Evolutionary conservation across 2,329 filamentous ascomycete genomes (phyloP), one percentile per base, ranked within the genome.

Genomic region (Cadophora sp.): DNA sequence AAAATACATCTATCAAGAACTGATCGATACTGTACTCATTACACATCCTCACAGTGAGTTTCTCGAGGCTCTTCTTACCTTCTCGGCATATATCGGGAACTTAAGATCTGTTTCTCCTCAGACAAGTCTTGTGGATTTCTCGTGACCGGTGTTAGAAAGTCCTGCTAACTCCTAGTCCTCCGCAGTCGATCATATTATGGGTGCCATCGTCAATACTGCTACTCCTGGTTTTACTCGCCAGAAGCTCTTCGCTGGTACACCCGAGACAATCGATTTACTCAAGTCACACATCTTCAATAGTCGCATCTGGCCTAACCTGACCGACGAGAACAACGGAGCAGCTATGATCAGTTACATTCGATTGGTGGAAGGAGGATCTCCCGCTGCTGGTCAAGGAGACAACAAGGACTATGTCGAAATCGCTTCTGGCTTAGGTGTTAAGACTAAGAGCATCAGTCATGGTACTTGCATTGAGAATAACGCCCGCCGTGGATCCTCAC

Each of bases 201-300:
- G 92, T 13, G 92, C 98, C 72, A 92, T 96, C 39, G 90, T 98
- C 78, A 98, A 98, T 78, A 97, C 95, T 0, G 94, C 96, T 5
- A 90, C 92, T 3, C 87, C 96, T 22, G 90, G 93, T 36, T 92
- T 91, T 36, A 87, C 91, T 1, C 88, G 90, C 33, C 93, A 94
- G 0, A 99, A 98, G 79, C 88, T 91, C 27, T 83, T 99, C 16
- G 94, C 95, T 1, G 95, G 92, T 0, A 82, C 98, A 4, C 93
- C 94, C 0, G 90, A 89, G 33, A 97, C 95, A n/a, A 94, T 99
- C 61, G 86, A 93, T 55, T 94, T 95, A 0, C 90, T 99, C 79
- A 98, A 97, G 78, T 89, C 84, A 0, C 94, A 99, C 79, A 93
- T 99, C 67, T 99, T 99, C 83, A 99, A 99, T 80, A 96, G 97